Evolutionary conservation across 108 stramenopile genomes (phyloP), one percentile per base, ranked within the genome.

Genomic region (Craspedostauros australis): DNA sequence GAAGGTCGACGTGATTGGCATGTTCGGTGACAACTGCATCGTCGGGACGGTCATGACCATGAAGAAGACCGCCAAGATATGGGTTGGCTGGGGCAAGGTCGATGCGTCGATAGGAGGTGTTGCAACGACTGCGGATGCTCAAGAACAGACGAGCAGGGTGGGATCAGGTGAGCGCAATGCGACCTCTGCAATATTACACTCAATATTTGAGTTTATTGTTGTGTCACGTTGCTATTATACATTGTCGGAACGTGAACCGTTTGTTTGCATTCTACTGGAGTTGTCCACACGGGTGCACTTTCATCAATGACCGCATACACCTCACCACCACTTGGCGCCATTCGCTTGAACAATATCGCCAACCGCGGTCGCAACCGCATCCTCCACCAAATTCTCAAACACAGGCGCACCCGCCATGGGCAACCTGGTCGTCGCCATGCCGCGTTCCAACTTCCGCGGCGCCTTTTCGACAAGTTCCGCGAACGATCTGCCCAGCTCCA

Each of bases 41-140:
- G 81, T 87, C 2, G 86, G 86, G 38, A 76, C 81, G 12, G 54
- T 87, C 24, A 52, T 55, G n/a, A 40, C 72, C 12, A 45, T 83
- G 36, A 54, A 70, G 15, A 73, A 72, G 32, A 75, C 86, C n/a
- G 79, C 73, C 28, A 69, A 81, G 39, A 57, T 87, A 14, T 87
- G 81, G 81, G 66, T 87, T 19, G 79, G 86, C 21, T 83, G 76
- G 81, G 86, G 86, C 1, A 41, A 31, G 9, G 15, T 67, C 4
- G 38, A 63, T 37, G 16, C 2, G 29, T 4, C 15, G 26, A 21
- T 8, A 46, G 19, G 4, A 19, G 16, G 12, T 29, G 22, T 16
- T 52, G 22, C n/a, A 33, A 25, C 41, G 4, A 37, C 51, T 40
- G 45, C 49, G 28, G 38, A 42, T 22, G 40, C 39, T 55, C 11